Evolutionary conservation across 768 basidiomycete species (phyloP).

Genomic region (Podaxis sp.): DNA sequence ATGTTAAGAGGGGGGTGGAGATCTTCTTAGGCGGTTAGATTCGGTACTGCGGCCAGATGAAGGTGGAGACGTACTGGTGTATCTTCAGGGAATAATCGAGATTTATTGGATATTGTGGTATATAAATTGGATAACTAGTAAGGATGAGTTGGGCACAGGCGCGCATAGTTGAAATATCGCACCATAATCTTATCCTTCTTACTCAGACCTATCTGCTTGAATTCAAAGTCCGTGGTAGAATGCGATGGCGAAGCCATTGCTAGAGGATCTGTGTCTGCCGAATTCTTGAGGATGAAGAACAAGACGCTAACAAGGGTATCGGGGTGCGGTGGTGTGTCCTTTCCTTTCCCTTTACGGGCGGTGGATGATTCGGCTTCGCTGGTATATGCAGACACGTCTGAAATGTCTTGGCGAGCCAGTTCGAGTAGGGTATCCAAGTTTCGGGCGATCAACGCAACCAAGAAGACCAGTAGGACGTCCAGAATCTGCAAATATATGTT

Average conservation of each 20-base stretch:
- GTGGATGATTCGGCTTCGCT: constrained; percentile 16
- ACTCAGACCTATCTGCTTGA: constrained; percentile 52
- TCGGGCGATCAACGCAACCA: constrained; percentile 60
- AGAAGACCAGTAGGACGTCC: constrained; percentile 62
- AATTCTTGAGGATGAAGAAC: constrained; percentile 38
- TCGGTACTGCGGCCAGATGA: neutral
- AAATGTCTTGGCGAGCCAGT: constrained; percentile 38
- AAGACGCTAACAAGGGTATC: constrained; percentile 41
- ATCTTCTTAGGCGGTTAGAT: constrained; percentile 32
- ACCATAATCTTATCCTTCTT: constrained; percentile 62
- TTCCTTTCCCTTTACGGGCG: constrained; percentile 14
- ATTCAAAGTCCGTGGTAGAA: constrained; percentile 33
- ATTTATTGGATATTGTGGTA: constrained; percentile 33
- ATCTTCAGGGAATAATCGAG: constrained; percentile 32
- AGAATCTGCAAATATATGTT: constrained; percentile 45
- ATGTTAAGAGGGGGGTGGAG: constrained; percentile 54
- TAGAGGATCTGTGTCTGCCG: constrained; percentile 48
- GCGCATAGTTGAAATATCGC: constrained; percentile 20
- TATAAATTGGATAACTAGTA: constrained; percentile 36
- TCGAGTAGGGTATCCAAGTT: constrained; percentile 57
- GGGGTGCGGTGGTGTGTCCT: constrained; percentile 3
- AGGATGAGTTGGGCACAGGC: neutral
- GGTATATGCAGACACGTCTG: neutral
- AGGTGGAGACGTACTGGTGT: constrained; percentile 30
- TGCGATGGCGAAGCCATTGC: constrained; percentile 32